Conservation (phyloP, 306 rosid species). For the barrel medic (Medicago truncatula) region DNA sequence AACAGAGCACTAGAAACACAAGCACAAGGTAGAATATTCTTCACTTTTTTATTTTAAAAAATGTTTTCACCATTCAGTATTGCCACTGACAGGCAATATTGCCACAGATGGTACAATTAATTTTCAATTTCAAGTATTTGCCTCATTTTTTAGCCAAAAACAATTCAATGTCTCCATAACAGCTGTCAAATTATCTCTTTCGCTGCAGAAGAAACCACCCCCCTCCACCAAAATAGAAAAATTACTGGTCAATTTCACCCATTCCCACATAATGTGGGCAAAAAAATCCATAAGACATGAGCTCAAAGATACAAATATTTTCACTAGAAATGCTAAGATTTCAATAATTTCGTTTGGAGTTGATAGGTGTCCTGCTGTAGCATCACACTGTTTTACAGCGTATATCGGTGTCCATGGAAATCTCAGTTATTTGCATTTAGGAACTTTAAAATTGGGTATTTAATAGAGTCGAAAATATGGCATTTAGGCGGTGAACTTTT, state of each 20-base stretch:
- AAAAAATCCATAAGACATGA: no score
- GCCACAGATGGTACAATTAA: not conserved
- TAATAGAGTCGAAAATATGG: not conserved
- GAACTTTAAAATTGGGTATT: constrained; percentile 1
- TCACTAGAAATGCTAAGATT: no score
- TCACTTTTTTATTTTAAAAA: not conserved
- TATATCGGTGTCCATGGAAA: no score
- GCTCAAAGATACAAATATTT: no score
- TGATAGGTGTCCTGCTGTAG: no score
- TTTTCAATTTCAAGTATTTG: constrained; percentile 25
- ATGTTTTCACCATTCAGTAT: not conserved
- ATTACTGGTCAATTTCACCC: not conserved
- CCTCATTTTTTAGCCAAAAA: constrained; percentile 27
- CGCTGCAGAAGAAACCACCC: not conserved
- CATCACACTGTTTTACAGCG: no score
- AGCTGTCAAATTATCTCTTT: not conserved
- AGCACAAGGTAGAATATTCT: constrained; percentile 10
- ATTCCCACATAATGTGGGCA: no score
- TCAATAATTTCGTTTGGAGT: no score
- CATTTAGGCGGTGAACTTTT: not conserved
- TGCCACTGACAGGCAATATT: constrained; percentile 14
- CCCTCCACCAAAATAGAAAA: not conserved
- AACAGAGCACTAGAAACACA: constrained; percentile 27
- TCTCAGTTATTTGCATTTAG: no score
- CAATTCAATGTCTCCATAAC: constrained; percentile 2